Percentiles rank a stretch among this genome's conserved stretches.
phyloP scores from a whole-genome alignment of 148 eudicot species.

The Oxyria digyna region DNA sequence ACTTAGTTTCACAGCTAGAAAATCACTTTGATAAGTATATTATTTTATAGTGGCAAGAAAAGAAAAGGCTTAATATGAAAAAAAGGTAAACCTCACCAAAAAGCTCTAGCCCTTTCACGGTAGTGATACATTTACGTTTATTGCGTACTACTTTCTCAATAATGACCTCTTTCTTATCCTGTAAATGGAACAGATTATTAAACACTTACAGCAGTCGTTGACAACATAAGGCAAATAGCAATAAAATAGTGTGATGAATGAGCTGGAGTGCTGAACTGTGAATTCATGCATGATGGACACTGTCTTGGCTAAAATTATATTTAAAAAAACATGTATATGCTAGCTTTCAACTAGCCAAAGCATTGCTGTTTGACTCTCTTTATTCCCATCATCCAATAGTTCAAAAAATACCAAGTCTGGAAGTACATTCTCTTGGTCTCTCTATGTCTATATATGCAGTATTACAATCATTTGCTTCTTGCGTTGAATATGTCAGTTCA shows the following conservation, averaged over 20 bases:
- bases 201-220: background rate
- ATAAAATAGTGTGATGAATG: background rate
- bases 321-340: background rate
- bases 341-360: background rate
- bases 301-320: background rate
- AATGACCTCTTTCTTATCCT: slow-evolving; percentile 83
- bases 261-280: background rate
- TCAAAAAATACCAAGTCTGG: background rate
- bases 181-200: background rate
- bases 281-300: background rate
- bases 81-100: slow-evolving; percentile 41
- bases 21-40: background rate
- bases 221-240: background rate
- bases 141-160: slow-evolving; percentile 93
- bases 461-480: background rate
- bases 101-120: slow-evolving; percentile 82
- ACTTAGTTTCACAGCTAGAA: slow-evolving; percentile 65
- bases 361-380: background rate
- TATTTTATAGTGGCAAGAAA: background rate
- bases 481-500: background rate
- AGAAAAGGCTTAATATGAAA: background rate
- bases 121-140: slow-evolving; percentile 85
- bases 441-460: background rate
- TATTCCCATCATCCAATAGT: background rate
- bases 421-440: background rate